A percentile compares a stretch with the other conserved stretches of the same genome.
These are phyloP conservation scores for Thermoascus crustaceus DNA, from an alignment of 2,329 filamentous ascomycete species.

Conservation along the genomic window DNA sequence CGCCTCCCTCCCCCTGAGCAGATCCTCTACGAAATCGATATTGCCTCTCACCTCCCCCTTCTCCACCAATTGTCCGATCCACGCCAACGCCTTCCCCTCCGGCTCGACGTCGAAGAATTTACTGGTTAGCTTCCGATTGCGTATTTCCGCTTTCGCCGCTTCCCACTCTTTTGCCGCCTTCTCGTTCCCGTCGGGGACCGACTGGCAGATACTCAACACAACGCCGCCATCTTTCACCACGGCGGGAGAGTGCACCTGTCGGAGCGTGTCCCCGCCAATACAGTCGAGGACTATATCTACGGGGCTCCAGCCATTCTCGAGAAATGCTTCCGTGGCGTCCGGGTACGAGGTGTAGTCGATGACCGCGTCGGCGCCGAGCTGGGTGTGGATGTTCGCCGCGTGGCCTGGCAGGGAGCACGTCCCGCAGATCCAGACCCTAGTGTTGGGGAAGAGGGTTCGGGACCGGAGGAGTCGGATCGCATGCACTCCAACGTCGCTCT, in stretches of 20 bases:
- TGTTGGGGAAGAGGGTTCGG: slow-evolving; percentile 22
- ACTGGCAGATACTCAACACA: slow-evolving; percentile 20
- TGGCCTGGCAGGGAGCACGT: slow-evolving; percentile 20
- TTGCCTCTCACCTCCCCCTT: slow-evolving; percentile 24
- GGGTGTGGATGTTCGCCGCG: slow-evolving; percentile 18
- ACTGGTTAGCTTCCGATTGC: slow-evolving; percentile 20
- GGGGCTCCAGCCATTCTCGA: slow-evolving; percentile 21
- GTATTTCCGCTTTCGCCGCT: slow-evolving; percentile 7
- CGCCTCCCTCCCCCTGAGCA: slow-evolving; percentile 27
- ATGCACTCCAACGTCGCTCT: slow-evolving; percentile 30
- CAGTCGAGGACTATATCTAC: slow-evolving; percentile 37
- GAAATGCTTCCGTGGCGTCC: slow-evolving; percentile 26
- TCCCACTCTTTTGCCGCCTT: slow-evolving; percentile 6
- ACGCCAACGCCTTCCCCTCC: slow-evolving; percentile 24
- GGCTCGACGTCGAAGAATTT: slow-evolving; percentile 31
- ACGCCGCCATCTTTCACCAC: slow-evolving; percentile 27
- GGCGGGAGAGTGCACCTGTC: slow-evolving; percentile 23
- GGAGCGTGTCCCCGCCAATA: slow-evolving; percentile 24
- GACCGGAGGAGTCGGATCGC: slow-evolving; percentile 31
- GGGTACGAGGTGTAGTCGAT: slow-evolving; percentile 26
- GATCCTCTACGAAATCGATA: slow-evolving; percentile 25
- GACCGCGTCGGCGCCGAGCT: slow-evolving; percentile 26
- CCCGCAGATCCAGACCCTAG: slow-evolving; percentile 29
- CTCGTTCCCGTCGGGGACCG: slow-evolving; percentile 6
- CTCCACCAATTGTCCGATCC: slow-evolving; percentile 29